A percentile compares a stretch with the other conserved stretches of the same genome.
Conservation (phyloP, 805 yeast species). For the Diddensiella caesifluorescens region DNA sequence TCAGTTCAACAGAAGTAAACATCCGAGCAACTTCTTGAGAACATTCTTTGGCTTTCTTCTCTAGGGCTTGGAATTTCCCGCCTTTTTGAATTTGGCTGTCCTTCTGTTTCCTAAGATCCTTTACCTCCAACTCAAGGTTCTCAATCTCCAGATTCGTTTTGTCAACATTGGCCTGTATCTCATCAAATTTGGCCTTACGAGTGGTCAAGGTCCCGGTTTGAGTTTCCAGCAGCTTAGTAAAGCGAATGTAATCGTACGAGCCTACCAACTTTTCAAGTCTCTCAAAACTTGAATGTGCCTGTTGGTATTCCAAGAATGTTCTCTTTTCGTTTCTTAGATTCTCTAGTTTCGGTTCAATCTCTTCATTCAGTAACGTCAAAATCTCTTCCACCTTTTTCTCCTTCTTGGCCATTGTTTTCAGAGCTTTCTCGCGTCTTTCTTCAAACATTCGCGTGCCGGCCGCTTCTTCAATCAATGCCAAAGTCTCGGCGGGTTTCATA, state of each 20-base stretch:
- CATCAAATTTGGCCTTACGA: conserved; percentile 27
- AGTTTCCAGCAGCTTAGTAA: conserved; percentile 37
- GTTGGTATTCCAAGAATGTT: conserved; percentile 78
- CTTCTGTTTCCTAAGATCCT: conserved; percentile 45
- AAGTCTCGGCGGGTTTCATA: conserved; percentile 88
- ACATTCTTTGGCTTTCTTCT: conserved; percentile 48
- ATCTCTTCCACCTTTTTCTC: conserved; percentile 80
- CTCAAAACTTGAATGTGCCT: conserved; percentile 74
- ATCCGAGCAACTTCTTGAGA: conserved; percentile 64
- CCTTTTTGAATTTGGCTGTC: conserved; percentile 58
- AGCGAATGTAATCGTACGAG: conserved; percentile 63
- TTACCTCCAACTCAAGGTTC: conserved; percentile 57
- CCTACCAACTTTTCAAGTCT: conserved; percentile 65
- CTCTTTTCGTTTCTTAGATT: conserved; percentile 77
- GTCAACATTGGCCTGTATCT: conserved; percentile 41
- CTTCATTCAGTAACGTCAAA: conserved; percentile 66
- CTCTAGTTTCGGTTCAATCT: conserved; percentile 87
- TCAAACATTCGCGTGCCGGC: conserved; percentile 97
- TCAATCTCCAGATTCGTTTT: conserved; percentile 50
- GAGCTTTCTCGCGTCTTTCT: conserved; percentile 86
- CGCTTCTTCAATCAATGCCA: conserved; percentile 93
- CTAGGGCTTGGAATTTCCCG: conserved; percentile 54
- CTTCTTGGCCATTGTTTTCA: conserved; percentile 85
- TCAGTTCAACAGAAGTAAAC: conserved; percentile 56
- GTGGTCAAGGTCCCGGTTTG: conserved; percentile 31